Percentiles rank a stretch among this genome's conserved stretches.
Evolutionary conservation across 2,329 filamentous ascomycete species (phyloP).

Genomic region (Trichophyton simii): DNA sequence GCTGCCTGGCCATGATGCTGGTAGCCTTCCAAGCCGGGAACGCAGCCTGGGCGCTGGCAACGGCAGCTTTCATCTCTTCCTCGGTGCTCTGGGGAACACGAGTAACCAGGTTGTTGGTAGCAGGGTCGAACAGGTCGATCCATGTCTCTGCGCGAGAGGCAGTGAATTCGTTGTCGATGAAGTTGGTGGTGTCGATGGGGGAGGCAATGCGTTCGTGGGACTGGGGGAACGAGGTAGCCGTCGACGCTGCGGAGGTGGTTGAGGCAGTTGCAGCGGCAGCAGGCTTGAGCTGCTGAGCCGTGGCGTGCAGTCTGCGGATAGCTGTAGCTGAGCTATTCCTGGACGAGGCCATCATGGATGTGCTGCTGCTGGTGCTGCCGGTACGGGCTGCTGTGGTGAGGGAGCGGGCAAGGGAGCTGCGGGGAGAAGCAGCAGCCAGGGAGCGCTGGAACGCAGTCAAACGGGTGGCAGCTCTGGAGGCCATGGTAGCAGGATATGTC

Average conservation of each 20-base stretch:
- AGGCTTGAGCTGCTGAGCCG: constrained; percentile 36
- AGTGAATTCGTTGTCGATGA: constrained; percentile 52
- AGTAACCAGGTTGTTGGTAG: constrained; percentile 55
- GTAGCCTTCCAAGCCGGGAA: constrained; percentile 50
- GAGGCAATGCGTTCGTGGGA: constrained; percentile 40
- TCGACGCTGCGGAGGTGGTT: constrained; percentile 30
- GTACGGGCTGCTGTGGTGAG: background rate
- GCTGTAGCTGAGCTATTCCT: constrained; percentile 8
- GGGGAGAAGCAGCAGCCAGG: constrained; percentile 25
- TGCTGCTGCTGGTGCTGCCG: background rate
- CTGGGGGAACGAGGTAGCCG: constrained; percentile 38
- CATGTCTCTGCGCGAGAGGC: constrained; percentile 46
- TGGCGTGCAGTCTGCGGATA: constrained; percentile 34
- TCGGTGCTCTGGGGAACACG: constrained; percentile 54
- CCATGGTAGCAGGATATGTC: background rate
- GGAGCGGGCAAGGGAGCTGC: constrained; percentile 7
- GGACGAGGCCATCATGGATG: constrained; percentile 5
- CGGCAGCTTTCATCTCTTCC: constrained; percentile 49
- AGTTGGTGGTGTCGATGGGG: constrained; percentile 45
- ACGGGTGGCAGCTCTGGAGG: background rate
- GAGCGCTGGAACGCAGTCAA: background rate
- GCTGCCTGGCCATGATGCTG: constrained; percentile 47
- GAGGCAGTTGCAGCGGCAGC: constrained; percentile 15
- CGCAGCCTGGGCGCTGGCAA: constrained; percentile 50
- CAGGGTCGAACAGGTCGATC: constrained; percentile 53